phyloP scores from a whole-genome alignment of 2,329 filamentous ascomycete genomes.

The Beauveria asiatica region DNA sequence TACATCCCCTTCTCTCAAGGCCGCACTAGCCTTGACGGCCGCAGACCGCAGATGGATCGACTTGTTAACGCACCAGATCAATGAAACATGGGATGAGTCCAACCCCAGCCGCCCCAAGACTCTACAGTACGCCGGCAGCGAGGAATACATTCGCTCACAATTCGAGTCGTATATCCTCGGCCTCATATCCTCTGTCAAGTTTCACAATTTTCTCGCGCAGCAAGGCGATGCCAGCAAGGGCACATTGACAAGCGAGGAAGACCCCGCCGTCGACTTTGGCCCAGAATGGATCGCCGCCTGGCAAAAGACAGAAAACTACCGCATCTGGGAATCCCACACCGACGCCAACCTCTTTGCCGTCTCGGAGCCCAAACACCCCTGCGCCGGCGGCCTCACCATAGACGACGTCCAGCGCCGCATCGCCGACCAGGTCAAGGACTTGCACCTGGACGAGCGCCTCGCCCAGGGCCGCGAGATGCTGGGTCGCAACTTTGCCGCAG shows the following conservation, averaged over 20 bases:
- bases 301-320: conserved; percentile 82
- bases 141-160: conserved; percentile 93
- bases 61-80: conserved; percentile 83
- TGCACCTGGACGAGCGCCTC: conserved; percentile 87
- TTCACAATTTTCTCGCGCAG: conserved; percentile 63
- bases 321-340: conserved; percentile 72
- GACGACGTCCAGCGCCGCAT: conserved; percentile 90
- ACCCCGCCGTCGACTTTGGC: conserved; percentile 78
- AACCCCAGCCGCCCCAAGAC: conserved; percentile 88
- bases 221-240: conserved; percentile 64
- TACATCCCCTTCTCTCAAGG: conserved; percentile 67
- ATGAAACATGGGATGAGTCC: conserved; percentile 91
- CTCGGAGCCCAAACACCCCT: conserved; percentile 86
- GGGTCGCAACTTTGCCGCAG: conserved; percentile 80
- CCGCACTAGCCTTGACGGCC: conserved; percentile 68
- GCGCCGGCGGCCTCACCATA: conserved; percentile 82
- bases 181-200: conserved; percentile 81
- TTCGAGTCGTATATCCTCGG: conserved; percentile 95
- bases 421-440: conserved; percentile 83
- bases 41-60: conserved; percentile 96
- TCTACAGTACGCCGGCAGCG: conserved; percentile 87
- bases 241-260: conserved; percentile 65
- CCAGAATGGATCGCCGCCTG: conserved; percentile 80
- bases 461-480: conserved; percentile 75
- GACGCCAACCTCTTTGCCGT: conserved; percentile 91